phyloP scores from a whole-genome alignment of 148 eudicot genomes.

The Nyssa sinensis region DNA sequence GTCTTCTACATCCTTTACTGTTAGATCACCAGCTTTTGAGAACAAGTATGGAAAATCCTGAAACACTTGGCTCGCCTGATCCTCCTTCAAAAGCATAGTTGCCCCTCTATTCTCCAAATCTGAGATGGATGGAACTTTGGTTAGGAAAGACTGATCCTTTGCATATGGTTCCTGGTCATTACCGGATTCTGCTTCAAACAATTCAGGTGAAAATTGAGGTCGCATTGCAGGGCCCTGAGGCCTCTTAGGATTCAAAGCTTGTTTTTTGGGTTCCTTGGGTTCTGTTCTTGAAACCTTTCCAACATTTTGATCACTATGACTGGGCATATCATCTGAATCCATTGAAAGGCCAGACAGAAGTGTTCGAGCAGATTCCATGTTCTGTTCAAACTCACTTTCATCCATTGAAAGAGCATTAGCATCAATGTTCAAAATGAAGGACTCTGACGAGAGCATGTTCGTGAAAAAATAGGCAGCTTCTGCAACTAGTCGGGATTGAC shows the following conservation, averaged over 20 bases:
- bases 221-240: constrained; percentile 26
- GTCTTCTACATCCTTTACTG: constrained; percentile 72
- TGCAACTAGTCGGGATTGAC: constrained; percentile 73
- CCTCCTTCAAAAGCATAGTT: constrained; percentile 61
- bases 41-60: constrained; percentile 74
- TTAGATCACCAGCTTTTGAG: constrained; percentile 76
- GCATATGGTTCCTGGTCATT: constrained; percentile 30
- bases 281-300: too few species aligned
- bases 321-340: constrained; percentile 26
- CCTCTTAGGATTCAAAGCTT: too few species aligned
- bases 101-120: constrained; percentile 91
- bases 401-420: constrained; percentile 89
- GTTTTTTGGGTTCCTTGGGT: too few species aligned
- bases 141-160: constrained; percentile 34
- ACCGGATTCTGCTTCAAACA: constrained; percentile 37
- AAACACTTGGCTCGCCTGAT: constrained; percentile 42
- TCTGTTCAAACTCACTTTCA: constrained; percentile 66
- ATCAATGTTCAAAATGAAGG: constrained; percentile 73
- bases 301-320: constrained; percentile 30
- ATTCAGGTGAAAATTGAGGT: constrained; percentile 29
- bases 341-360: constrained; percentile 65
- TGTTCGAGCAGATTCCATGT: constrained; percentile 81
- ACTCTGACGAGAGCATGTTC: constrained; percentile 88
- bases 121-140: constrained; percentile 57
- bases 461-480: constrained; percentile 96